Conservation (phyloP, 805 yeast genomes). For the Teunomyces funiuensis region DNA sequence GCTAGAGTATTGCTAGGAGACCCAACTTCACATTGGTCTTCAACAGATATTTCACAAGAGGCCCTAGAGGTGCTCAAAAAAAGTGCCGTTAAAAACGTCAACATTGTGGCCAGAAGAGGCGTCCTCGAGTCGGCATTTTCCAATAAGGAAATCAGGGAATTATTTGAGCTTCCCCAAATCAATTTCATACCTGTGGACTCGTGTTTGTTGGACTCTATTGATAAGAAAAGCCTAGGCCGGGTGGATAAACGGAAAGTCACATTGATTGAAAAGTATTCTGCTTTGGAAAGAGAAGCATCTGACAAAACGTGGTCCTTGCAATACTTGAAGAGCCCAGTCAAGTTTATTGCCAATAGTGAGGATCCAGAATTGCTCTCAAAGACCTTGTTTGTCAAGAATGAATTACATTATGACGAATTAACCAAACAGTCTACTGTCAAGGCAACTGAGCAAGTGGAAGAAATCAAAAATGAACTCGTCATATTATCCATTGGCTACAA, state of each 20-base stretch:
- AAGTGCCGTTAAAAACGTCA: constrained; percentile 61
- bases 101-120: constrained; percentile 85
- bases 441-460: constrained; percentile 34
- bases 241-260: constrained; percentile 63
- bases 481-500: constrained; percentile 83
- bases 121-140: constrained; percentile 84
- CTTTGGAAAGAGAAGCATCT: background rate
- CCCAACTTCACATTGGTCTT: constrained; percentile 53
- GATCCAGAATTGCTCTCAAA: constrained; percentile 41
- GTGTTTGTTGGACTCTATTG: constrained; percentile 26
- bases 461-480: constrained; percentile 58
- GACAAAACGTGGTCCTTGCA: constrained; percentile 61
- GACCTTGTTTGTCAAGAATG: constrained; percentile 51
- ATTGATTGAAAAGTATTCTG: constrained; percentile 53
- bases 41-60: constrained; percentile 68
- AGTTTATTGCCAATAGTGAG: constrained; percentile 40
- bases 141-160: constrained; percentile 86
- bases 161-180: constrained; percentile 59
- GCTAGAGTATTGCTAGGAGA: constrained; percentile 72
- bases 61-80: constrained; percentile 56
- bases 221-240: constrained; percentile 44
- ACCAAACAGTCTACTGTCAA: constrained; percentile 31
- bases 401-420: constrained; percentile 38
- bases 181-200: constrained; percentile 40
- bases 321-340: constrained; percentile 66